A percentile compares a stretch with the other conserved stretches of the same genome.
phyloP scores from a whole-genome alignment of 2,329 filamentous ascomycete species.

The Calonectria henricotiae region DNA sequence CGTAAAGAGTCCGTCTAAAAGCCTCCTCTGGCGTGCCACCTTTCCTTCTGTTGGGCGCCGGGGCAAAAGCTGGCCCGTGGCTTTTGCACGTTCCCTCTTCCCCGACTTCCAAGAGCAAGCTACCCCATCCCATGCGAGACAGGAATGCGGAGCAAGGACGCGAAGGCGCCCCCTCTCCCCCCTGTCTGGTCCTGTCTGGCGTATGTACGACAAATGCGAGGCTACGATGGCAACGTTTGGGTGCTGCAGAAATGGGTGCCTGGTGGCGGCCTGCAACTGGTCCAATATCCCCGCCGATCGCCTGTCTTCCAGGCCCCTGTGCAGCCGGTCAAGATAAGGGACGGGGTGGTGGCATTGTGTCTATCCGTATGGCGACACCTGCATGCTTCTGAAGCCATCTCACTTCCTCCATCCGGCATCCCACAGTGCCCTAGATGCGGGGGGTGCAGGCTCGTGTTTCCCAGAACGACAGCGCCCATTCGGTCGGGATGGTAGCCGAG shows the following conservation, averaged over 20 bases:
- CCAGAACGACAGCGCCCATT: constrained; percentile 21
- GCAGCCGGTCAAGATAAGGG: constrained; percentile 51
- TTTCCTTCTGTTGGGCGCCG: constrained; percentile 1
- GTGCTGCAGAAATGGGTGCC: constrained; percentile 41
- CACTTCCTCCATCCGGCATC: constrained; percentile 31
- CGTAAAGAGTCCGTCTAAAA: neutral
- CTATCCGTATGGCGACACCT: constrained; percentile 31
- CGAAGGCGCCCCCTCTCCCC: neutral
- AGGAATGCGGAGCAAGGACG: constrained; percentile 34
- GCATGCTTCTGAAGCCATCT: constrained; percentile 26
- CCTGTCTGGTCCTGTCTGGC: neutral
- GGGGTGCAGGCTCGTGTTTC: constrained; percentile 34
- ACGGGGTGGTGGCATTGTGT: constrained; percentile 35
- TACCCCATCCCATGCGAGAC: constrained; percentile 30
- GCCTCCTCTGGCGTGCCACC: neutral
- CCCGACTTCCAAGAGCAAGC: constrained; percentile 24
- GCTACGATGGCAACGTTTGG: constrained; percentile 32
- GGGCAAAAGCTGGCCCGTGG: constrained; percentile 6
- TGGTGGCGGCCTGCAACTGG: constrained; percentile 41
- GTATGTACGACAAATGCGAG: constrained; percentile 14
- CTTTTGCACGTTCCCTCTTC: constrained; percentile 23
- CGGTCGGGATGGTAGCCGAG: constrained; percentile 42
- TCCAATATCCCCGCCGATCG: constrained; percentile 51
- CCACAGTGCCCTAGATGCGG: constrained; percentile 34
- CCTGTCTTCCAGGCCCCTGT: constrained; percentile 37